phyloP scores from a whole-genome alignment of 2,329 filamentous ascomycete genomes.

The Aspergillus uvarum region DNA sequence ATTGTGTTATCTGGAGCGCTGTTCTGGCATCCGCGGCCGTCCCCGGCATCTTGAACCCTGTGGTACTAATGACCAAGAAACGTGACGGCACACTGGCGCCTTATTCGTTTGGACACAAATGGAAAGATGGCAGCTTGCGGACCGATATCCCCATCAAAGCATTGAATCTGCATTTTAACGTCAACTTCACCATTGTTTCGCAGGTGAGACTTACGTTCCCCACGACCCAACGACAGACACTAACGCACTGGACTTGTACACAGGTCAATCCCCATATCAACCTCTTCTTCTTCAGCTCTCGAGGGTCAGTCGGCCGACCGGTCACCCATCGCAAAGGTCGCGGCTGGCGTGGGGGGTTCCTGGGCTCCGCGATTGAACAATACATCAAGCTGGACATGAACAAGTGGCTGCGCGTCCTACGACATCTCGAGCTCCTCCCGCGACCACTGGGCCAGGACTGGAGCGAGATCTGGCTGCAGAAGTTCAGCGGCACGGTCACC shows the following conservation, averaged over 20 bases:
- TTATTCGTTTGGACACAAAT: conserved; percentile 97
- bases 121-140: conserved; percentile 93
- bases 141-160: conserved; percentile 95
- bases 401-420: conserved; percentile 95
- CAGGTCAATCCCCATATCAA: conserved; percentile 97
- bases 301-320: conserved; percentile 85
- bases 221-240: background rate
- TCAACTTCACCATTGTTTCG: conserved; percentile 89
- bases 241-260: conserved; percentile 38
- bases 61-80: conserved; percentile 87
- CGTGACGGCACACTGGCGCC: conserved; percentile 74
- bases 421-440: conserved; percentile 87
- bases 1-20: conserved; percentile 98
- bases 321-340: conserved; percentile 91
- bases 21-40: conserved; percentile 93
- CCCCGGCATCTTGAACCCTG: conserved; percentile 91
- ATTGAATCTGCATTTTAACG: conserved; percentile 94
- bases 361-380: conserved; percentile 88
- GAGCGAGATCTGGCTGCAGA: conserved; percentile 93
- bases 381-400: conserved; percentile 95
- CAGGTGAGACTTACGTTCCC: conserved; percentile 41
- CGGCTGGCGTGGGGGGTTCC: conserved; percentile 93
- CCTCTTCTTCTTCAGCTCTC: conserved; percentile 95
- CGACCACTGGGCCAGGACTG: conserved; percentile 91
- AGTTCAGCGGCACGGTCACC: conserved; percentile 91